These are phyloP conservation scores for Sordariomycetes sp. DNA, from an alignment of 2,329 filamentous ascomycete genomes.

Conservation along the genomic window DNA sequence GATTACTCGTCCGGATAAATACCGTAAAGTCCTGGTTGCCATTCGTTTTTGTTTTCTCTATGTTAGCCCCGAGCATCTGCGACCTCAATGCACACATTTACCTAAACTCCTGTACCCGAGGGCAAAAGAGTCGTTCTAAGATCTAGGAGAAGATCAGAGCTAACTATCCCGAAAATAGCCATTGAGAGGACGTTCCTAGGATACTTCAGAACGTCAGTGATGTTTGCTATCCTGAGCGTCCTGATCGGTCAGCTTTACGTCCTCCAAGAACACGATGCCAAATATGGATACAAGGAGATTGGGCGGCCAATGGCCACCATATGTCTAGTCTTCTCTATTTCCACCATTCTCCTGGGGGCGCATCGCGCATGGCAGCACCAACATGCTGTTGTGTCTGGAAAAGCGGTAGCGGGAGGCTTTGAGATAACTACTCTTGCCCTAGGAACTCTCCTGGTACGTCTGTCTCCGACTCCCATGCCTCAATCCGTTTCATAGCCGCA, in stretches of 20 bases:
- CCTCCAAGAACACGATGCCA: constrained; percentile 25
- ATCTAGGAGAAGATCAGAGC: not conserved
- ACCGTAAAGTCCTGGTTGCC: too few species aligned
- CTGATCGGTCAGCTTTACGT: constrained; percentile 58
- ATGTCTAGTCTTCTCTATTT: constrained; percentile 28
- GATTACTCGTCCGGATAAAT: too few species aligned
- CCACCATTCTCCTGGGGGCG: constrained; percentile 19
- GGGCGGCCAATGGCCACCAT: constrained; percentile 45
- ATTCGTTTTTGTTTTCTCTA: too few species aligned
- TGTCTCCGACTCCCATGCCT: not conserved
- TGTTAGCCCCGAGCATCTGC: not conserved
- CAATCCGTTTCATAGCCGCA: not conserved
- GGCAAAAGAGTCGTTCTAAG: not conserved
- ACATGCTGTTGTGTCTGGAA: constrained; percentile 15
- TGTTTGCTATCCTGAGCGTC: constrained; percentile 57
- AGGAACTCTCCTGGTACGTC: constrained; percentile 2
- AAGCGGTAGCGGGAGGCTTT: constrained; percentile 18
- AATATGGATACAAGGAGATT: constrained; percentile 48
- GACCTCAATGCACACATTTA: not conserved
- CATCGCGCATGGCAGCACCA: constrained; percentile 20
- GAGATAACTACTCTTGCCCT: constrained; percentile 1
- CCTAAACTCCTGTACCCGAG: not conserved
- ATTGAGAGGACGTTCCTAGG: constrained; percentile 66
- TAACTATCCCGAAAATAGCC: constrained; percentile 29
- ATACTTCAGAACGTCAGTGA: constrained; percentile 60